Conservation (phyloP, 768 basidiomycete species). For the Hygrocybe coccinea region DNA sequence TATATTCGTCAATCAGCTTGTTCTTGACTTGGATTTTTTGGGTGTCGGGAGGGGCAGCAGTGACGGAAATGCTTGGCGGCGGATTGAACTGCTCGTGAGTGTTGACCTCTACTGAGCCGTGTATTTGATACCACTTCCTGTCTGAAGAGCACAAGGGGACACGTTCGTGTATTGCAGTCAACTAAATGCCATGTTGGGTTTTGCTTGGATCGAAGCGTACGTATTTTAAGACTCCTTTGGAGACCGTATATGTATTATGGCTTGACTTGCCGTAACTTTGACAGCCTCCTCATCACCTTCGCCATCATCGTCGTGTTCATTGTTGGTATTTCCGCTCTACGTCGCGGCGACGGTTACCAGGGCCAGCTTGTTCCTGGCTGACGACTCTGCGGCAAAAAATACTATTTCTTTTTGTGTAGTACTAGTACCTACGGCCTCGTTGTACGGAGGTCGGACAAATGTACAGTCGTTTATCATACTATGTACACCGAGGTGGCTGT, state of each 20-base stretch:
- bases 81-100: constrained; percentile 61
- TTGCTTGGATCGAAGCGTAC: constrained; percentile 73
- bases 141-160: constrained; percentile 32
- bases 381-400: neutral
- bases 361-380: constrained; percentile 44
- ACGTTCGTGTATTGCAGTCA: constrained; percentile 65
- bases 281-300: constrained; percentile 62
- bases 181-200: constrained; percentile 68
- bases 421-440: neutral
- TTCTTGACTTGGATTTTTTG: constrained; percentile 73
- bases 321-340: constrained; percentile 54
- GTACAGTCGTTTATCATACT: too few relatives aligned
- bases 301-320: constrained; percentile 53
- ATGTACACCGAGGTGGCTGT: too few relatives aligned
- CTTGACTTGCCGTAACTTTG: constrained; percentile 4
- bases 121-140: neutral
- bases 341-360: constrained; percentile 62
- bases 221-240: constrained; percentile 18
- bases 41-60: constrained; percentile 66
- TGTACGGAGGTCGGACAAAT: too few relatives aligned
- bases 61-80: constrained; percentile 64
- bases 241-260: neutral
- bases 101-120: constrained; percentile 18
- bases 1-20: constrained; percentile 40
- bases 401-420: too few relatives aligned